Conservation (phyloP, 805 yeast species). For the Wickerhamomyces alni region DNA sequence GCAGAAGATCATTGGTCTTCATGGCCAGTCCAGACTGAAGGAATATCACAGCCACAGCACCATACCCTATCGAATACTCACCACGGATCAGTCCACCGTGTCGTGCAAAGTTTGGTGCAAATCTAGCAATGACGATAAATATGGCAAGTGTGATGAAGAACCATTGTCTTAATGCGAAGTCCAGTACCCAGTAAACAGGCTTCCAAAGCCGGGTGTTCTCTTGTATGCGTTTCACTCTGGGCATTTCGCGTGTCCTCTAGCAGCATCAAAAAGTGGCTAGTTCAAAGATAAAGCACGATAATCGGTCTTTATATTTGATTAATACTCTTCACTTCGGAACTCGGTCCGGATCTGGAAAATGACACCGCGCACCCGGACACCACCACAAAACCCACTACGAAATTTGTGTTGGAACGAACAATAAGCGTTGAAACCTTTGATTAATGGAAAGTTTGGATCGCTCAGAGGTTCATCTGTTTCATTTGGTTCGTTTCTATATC, state of each 20-base stretch:
- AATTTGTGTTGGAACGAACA: too few relatives aligned
- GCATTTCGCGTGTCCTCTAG: background rate
- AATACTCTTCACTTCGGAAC: too few relatives aligned
- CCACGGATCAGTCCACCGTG: conserved; percentile 74
- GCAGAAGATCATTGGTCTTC: conserved; percentile 53
- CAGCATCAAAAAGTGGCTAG: too few relatives aligned
- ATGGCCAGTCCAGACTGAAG: conserved; percentile 77
- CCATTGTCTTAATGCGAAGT: conserved; percentile 48
- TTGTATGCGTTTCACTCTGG: background rate
- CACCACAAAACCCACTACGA: too few relatives aligned
- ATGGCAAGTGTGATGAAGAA: conserved; percentile 68
- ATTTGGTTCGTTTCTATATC: too few relatives aligned
- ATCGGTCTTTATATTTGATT: too few relatives aligned
- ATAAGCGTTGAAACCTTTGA: too few relatives aligned
- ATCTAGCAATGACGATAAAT: conserved; percentile 67
- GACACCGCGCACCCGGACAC: too few relatives aligned
- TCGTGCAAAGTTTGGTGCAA: conserved; percentile 78
- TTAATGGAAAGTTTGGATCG: too few relatives aligned
- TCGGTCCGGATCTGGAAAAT: too few relatives aligned
- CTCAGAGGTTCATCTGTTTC: too few relatives aligned
- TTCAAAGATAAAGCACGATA: too few relatives aligned
- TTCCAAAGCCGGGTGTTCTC: background rate
- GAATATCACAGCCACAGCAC: conserved; percentile 84
- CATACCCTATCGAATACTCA: conserved; percentile 74
- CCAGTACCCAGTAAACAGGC: conserved; percentile 7